Conservation (phyloP, 2,329 filamentous ascomycete genomes). For the Aspergillus sergii region DNA sequence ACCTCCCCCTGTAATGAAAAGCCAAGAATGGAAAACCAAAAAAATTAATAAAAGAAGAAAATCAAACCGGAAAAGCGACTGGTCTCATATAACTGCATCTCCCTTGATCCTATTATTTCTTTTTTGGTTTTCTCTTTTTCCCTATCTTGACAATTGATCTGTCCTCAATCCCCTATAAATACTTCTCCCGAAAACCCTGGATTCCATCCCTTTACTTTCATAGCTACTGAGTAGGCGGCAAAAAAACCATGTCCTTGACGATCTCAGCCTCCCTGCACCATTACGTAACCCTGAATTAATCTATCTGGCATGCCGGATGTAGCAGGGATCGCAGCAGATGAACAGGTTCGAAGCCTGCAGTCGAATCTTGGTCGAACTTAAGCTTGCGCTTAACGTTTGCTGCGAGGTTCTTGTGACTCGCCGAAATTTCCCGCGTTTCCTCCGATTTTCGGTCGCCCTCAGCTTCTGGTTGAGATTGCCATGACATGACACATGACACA, state of each 20-base stretch:
- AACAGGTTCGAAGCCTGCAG: conserved; percentile 9
- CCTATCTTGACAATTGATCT: neutral
- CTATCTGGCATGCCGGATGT: neutral
- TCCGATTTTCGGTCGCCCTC: neutral
- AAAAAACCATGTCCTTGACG: neutral
- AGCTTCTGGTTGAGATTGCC: neutral
- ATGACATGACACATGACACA: neutral
- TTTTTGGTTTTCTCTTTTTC: neutral
- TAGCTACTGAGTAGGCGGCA: neutral
- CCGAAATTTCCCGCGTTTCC: conserved; percentile 1
- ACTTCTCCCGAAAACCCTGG: neutral
- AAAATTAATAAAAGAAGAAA: neutral
- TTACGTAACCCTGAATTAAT: conserved; percentile 15
- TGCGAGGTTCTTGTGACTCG: neutral
- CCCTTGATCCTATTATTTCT: neutral
- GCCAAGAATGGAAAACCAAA: neutral
- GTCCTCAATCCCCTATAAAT: neutral
- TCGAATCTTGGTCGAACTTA: conserved; percentile 3
- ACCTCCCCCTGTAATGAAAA: neutral
- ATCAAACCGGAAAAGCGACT: neutral
- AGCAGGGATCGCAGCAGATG: conserved; percentile 6
- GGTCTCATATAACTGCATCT: neutral
- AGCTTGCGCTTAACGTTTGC: conserved; percentile 7
- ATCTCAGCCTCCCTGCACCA: conserved; percentile 14
- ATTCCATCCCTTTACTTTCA: neutral